Conservation (phyloP, 1,284 basidiomycete species). For the Xanthoconium separans region DNA sequence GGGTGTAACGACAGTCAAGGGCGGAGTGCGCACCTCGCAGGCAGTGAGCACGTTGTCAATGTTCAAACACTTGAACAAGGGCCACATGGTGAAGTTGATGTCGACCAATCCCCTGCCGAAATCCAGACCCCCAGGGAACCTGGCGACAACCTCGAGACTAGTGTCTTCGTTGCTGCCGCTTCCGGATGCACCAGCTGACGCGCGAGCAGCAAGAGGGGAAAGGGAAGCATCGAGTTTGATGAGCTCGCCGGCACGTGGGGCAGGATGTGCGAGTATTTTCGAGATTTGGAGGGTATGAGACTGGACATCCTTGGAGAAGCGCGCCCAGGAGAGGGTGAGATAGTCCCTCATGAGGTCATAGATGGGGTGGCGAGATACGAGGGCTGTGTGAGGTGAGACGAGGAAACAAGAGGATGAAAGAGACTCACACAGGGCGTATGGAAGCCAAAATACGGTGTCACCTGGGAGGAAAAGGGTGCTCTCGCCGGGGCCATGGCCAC, state of each 20-base stretch:
- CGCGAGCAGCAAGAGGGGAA: constrained; percentile 20
- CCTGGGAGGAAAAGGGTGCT: constrained; percentile 84
- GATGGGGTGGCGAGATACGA: constrained; percentile 88
- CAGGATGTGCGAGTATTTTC: constrained; percentile 80
- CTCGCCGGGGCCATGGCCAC: constrained; percentile 75
- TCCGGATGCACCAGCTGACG: constrained; percentile 17
- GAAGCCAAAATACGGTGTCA: constrained; percentile 91
- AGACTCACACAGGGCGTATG: constrained; percentile 83
- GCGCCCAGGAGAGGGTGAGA: constrained; percentile 88
- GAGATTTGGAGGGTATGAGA: constrained; percentile 84
- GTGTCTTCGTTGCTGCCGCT: constrained; percentile 63
- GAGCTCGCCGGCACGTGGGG: constrained; percentile 83
- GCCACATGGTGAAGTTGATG: constrained; percentile 96
- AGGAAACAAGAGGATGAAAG: constrained; percentile 3
- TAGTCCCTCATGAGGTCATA: constrained; percentile 94
- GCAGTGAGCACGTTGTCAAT: constrained; percentile 93
- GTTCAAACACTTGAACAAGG: constrained; percentile 91
- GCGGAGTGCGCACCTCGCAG: constrained; percentile 66
- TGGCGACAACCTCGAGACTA: constrained; percentile 78
- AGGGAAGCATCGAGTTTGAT: constrained; percentile 76
- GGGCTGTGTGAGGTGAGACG: constrained; percentile 44
- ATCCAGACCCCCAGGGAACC: constrained; percentile 82
- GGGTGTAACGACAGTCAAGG: neutral
- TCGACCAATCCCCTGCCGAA: constrained; percentile 82
- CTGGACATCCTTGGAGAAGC: constrained; percentile 89